phyloP scores from a whole-genome alignment of 257 asterid species.

The Fraxinus quadrangulata region DNA sequence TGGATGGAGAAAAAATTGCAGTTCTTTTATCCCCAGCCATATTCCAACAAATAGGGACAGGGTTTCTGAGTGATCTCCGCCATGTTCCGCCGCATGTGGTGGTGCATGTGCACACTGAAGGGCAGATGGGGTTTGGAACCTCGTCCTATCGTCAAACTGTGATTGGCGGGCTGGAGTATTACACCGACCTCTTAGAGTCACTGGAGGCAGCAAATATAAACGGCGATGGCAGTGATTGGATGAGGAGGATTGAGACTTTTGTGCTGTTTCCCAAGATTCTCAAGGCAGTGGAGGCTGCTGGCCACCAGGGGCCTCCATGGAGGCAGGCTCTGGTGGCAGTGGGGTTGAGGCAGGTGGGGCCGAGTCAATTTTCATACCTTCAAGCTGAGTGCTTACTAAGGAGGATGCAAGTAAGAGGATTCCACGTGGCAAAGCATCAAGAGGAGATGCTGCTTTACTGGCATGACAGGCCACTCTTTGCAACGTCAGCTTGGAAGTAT shows the following conservation, averaged over 20 bases:
- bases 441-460: slow-evolving; percentile 98
- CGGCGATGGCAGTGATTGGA: slow-evolving; percentile 56
- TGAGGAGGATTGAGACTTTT: slow-evolving; percentile 64
- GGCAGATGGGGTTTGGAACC: slow-evolving; percentile 53
- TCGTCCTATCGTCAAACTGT: slow-evolving; percentile 73
- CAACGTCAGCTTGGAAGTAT: slow-evolving; percentile 93
- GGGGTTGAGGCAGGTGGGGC: slow-evolving; percentile 76
- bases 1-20: slow-evolving; percentile 74
- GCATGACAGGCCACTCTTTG: slow-evolving; percentile 83
- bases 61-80: slow-evolving; percentile 75
- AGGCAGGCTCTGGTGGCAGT: slow-evolving; percentile 80
- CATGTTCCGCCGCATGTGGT: slow-evolving; percentile 74
- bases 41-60: slow-evolving; percentile 68
- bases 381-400: slow-evolving; percentile 84
- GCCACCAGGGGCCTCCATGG: slow-evolving; percentile 60
- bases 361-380: slow-evolving; percentile 76
- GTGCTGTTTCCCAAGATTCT: slow-evolving; percentile 74
- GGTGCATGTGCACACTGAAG: slow-evolving; percentile 83
- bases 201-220: slow-evolving; percentile 64
- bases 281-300: slow-evolving; percentile 64
- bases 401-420: slow-evolving; percentile 73
- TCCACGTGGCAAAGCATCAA: slow-evolving; percentile 80
- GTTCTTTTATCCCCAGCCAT: slow-evolving; percentile 69
- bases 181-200: slow-evolving; percentile 76
- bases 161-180: slow-evolving; percentile 82